Evolutionary conservation across 352 stramenopile genomes (phyloP).

Genomic region (Peronospora tabacina): DNA sequence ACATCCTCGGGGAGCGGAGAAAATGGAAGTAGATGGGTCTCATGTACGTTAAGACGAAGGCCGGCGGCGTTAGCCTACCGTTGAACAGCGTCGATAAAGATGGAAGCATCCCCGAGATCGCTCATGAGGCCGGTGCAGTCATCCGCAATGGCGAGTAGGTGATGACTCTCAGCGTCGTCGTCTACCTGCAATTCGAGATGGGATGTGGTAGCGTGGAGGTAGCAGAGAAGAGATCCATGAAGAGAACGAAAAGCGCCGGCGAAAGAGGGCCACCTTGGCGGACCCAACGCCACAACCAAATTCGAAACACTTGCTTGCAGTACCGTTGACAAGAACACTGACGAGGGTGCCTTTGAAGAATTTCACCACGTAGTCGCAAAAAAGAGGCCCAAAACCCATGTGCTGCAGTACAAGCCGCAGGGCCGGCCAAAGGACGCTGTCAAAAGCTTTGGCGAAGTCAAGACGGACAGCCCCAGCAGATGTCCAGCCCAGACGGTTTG

Average conservation of each 20-base stretch:
- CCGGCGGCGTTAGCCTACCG: neutral
- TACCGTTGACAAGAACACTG: conserved; percentile 12
- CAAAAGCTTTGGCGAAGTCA: no score
- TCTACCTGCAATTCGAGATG: conserved; percentile 1
- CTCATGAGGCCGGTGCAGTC: conserved; percentile 10
- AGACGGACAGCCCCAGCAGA: no score
- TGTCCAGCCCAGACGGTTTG: no score
- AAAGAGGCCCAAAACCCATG: neutral
- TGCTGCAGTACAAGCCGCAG: no score
- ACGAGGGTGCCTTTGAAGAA: conserved; percentile 10
- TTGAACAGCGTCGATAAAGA: neutral
- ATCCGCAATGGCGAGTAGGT: conserved; percentile 12
- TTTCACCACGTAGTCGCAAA: conserved; percentile 6
- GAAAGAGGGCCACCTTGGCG: conserved; percentile 16
- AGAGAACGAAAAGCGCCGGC: conserved; percentile 19
- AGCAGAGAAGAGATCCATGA: conserved; percentile 17
- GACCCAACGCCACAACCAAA: conserved; percentile 14
- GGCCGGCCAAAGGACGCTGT: no score
- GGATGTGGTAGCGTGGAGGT: neutral
- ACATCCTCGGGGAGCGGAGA: no score
- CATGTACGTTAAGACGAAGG: neutral
- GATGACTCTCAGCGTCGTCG: neutral
- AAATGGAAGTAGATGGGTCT: no score
- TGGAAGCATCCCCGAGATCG: neutral
- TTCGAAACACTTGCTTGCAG: conserved; percentile 7